Evolutionary conservation across 768 basidiomycete species (phyloP), one percentile per base, ranked within the genome.

Genomic region (Wakefieldia striispora): DNA sequence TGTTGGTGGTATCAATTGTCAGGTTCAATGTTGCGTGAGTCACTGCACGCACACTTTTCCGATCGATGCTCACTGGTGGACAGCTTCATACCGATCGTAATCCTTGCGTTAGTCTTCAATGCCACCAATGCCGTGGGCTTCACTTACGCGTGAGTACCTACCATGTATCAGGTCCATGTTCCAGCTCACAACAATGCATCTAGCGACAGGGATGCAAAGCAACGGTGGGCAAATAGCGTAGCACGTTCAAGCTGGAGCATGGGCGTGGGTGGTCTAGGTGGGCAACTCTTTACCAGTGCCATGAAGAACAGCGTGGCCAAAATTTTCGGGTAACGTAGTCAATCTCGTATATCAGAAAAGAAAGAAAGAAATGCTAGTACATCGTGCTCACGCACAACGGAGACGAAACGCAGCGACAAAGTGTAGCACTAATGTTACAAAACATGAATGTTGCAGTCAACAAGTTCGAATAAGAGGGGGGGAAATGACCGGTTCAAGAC

Each of bases 91-190:
- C 97, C 97, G 8, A 97, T 98, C 57, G 94, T 98, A 46, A 68
- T 86, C 35, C 83, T 99, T 31, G 97, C 97, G 1, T 76, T 98
- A 41, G 88, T 98, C 33, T 98, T 99, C 80, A 98, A 99, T 67
- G 63, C 93, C 44, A 93, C 91, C 9, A 98, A 97, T 57, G 90
- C 86, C n/a, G 75, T 97, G 45, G 95, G 95, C 11, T 98, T 97
- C 73, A 97, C 94, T 42, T 98, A 92, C 63, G 91, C 88, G 91
- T 91, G 67, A 62, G 85, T 75, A 19, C 48, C 17, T 27, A 50
- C 57, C 47, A 13, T 31, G 6, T 40, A 51, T 34, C 36, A 41
- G 48, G 20, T 23, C 26, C 39, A 37, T 42, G 49, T 38, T 23
- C 45, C 45, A 14, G 19, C 52, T 63, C 23, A 68, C 42, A 33